Base-by-base conservation (phyloP, 1,284 basidiomycete genomes). In the Melanopsichium pennsylvanicum region DNA sequence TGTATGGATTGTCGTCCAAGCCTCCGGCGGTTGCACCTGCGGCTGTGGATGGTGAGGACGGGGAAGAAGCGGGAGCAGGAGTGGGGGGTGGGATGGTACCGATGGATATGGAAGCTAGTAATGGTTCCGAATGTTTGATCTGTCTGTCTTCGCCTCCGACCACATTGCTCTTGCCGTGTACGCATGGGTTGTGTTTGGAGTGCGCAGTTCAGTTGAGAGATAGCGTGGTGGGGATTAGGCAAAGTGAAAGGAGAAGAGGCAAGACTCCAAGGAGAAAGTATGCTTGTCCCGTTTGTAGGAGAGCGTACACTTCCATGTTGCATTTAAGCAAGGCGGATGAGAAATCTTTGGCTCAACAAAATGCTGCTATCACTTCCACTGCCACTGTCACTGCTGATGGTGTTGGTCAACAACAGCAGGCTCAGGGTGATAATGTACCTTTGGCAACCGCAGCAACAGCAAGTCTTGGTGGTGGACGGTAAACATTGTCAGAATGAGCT, bases 81-180 rank as follows among this genome's bases (percentile, higher is more conserved):
- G 44, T n/a, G n/a, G n/a, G n/a, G n/a, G n/a, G 26, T 7, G 41
- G 29, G 5, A 46, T 45, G 15, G 40, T 34, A 2, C 36, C 52
- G 19, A 36, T 68, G 54, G 70, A 67, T 37, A 13, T 70, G 36
- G 66, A 68, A 6, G 67, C 54, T 5, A 42, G 48, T 18, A 72
- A 68, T 27, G 75, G 73, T 0, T 36, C 59, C 15, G 79, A 81
- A 41, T 81, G 79, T 50, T 48, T 78, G 16, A 81, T 81, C 43
- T 81, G 79, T 40, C 70, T 81, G 16, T 63, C 59, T 16, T 38
- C 56, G 2, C 75, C 76, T 1, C 72, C 79, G n/a, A 72, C 70
- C 4, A 81, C 79, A 2, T 33, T 81, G 19, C 47, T 81, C 10
- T 43, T 81, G 23, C 79, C 79, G n/a, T 81, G 79, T 41, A 80